Base-by-base conservation (phyloP, 495 filamentous ascomycete species). In the Trichoderma gamsii region DNA sequence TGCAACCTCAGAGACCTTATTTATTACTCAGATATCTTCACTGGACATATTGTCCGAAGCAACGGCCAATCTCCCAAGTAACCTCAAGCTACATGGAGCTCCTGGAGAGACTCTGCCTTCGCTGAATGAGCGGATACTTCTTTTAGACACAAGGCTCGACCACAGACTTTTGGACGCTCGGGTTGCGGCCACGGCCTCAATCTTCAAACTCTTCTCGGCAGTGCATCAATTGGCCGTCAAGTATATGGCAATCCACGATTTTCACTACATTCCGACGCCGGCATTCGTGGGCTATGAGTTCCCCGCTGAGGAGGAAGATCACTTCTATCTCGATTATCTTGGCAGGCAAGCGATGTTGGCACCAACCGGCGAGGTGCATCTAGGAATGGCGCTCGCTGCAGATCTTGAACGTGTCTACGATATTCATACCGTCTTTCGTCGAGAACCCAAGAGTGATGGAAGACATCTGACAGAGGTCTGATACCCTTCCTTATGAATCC, bases 391-490 rank as follows among this genome's bases (percentile, higher is more conserved):
- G 4, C 56, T 61, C 11, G 23, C 56, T 15, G 27, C 27, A 18
- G 56, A 61, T 32, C 27, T 61, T 27, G 25, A 61, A 32, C 56
- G 56, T 3, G 56, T 61, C 7, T 61, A 29, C 9, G 56, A 61
- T 11, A 61, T 61, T 35, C 25, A 32, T 32, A 27, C 56, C 56
- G 56, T 61, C 7, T 61, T 61, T 9, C 23, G 56, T 27, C 25
- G 25, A 13, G 56, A 61, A 12, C 25, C 27, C 15, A 61, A 61
- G 56, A 29, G 25, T 35, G 27, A 61, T 18, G 56, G 25, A 32
- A 61, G 56, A 61, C 56, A 61, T 61, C 9, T 61, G 56, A 61
- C 56, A 32, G 56, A 61, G 27, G 56, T 61, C 23, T 13, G 56
- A 7, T 18, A 9, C 56, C 56, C 25, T 15, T 21, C 27, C 27